Base-by-base conservation (phyloP, 1,284 basidiomycete genomes). In the Gymnopus androsaceus region DNA sequence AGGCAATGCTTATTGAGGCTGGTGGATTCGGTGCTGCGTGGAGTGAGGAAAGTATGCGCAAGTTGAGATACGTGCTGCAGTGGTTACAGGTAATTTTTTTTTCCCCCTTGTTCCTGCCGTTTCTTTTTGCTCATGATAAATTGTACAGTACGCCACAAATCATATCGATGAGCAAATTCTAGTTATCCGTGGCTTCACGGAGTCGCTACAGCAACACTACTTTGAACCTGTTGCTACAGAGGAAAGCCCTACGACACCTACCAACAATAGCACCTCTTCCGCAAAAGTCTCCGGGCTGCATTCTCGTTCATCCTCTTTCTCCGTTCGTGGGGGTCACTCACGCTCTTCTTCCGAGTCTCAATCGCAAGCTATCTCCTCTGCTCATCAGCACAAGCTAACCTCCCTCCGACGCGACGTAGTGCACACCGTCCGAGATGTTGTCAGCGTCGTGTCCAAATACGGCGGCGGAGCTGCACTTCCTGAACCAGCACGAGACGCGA, bases 151-250 rank as follows among this genome's bases (percentile, higher is more conserved):
- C 65, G 94, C 94, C 8, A 95, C 92, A 1, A 77, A 82, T 2
- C 92, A 92, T 63, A 93, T 95, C 63, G 92, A 95, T 66, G 85
- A 87, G 7, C 94, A 95, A 66, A 95, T 95, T 53, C 78, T 89
- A 15, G 80, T 93, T 45, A 79, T 96, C 11, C 87, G 92, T 15
- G 86, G 91, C 60, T 92, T 94, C 67, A 92, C 90, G 50, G 80
- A 83, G 15, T 83, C 85, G 5, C 75, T 94, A 3, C 85, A 87
- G 63, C 77, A 81, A 19, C 55, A 59, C 19, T 46, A 57, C 19
- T 44, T 50, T 17, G 47, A 55, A n/a, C 28, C 44, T 14, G 12
- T 45, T 27, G 12, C 33, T n/a, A 19, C 37, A 19, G 31, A 25
- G 11, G 14, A 19, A 15, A 51, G 58, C 55, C 31, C 48, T 59